These are phyloP conservation scores for Phallus indusiatus DNA, from an alignment of 768 basidiomycete species.

Conservation along the genomic window DNA sequence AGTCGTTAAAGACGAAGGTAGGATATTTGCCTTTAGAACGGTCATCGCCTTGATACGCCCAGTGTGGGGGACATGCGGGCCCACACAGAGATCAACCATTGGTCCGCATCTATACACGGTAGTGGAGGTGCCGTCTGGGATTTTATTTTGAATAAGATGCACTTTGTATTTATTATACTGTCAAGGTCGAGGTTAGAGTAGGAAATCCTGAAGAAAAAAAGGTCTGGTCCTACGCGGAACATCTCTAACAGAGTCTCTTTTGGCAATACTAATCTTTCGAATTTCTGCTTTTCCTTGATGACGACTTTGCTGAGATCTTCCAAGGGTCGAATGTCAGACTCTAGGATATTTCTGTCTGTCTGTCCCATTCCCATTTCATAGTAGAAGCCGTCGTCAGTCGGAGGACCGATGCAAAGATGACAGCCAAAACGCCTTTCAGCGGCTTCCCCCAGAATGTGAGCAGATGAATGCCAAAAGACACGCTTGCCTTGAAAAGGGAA, in stretches of 20 bases:
- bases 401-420: constrained; percentile 93
- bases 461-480: constrained; percentile 99
- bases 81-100: constrained; percentile 94
- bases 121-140: constrained; percentile 91
- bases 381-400: constrained; percentile 97
- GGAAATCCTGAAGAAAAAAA: background rate
- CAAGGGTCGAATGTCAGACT: constrained; percentile 76
- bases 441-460: constrained; percentile 95
- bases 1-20: constrained; percentile 2
- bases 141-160: constrained; percentile 89
- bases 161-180: constrained; percentile 99
- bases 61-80: constrained; percentile 97
- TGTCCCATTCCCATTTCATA: constrained; percentile 92
- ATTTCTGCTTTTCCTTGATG: constrained; percentile 95
- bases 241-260: constrained; percentile 96
- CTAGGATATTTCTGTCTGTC: constrained; percentile 54
- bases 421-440: constrained; percentile 95
- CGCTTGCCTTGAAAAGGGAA: constrained; percentile 56
- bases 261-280: constrained; percentile 85
- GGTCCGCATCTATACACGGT: constrained; percentile 99
- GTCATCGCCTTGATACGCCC: constrained; percentile 96
- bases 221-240: constrained; percentile 61
- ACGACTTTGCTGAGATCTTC: constrained; percentile 84
- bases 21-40: constrained; percentile 73
- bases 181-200: background rate